phyloP scores from a whole-genome alignment of 495 filamentous ascomycete species.

The Cairneyella variabilis region DNA sequence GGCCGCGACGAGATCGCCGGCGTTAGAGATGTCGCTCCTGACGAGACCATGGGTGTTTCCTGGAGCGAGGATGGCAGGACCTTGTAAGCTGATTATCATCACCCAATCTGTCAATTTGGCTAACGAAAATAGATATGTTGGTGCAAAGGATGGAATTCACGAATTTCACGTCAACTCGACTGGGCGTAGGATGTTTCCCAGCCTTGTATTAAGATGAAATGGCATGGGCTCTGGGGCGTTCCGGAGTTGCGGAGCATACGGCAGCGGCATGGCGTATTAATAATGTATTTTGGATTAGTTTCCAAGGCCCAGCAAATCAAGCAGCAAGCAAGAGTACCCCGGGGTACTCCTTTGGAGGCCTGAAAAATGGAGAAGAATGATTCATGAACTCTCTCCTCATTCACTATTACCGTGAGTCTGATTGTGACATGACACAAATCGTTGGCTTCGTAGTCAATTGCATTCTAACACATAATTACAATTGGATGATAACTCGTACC shows the following conservation, averaged over 20 bases:
- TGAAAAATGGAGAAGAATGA: too few relatives aligned
- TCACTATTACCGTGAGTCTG: too few relatives aligned
- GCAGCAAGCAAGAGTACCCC: too few relatives aligned
- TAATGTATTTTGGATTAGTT: background rate
- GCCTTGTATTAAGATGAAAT: conserved; percentile 51
- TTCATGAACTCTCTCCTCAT: too few relatives aligned
- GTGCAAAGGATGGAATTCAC: conserved; percentile 70
- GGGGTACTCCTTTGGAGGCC: too few relatives aligned
- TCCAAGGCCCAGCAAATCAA: too few relatives aligned
- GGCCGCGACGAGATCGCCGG: conserved; percentile 8
- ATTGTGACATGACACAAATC: too few relatives aligned
- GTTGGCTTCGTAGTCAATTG: too few relatives aligned
- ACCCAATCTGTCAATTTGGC: background rate
- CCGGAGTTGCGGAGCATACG: background rate
- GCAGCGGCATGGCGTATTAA: background rate
- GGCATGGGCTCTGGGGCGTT: background rate
- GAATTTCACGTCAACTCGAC: conserved; percentile 64
- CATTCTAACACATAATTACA: too few relatives aligned
- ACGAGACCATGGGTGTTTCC: conserved; percentile 58
- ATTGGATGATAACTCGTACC: too few relatives aligned
- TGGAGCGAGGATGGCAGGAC: conserved; percentile 68
- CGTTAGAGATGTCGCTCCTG: background rate
- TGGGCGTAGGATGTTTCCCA: conserved; percentile 63
- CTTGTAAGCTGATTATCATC: conserved; percentile 51
- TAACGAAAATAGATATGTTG: conserved; percentile 55